phyloP scores from a whole-genome alignment of 805 yeast genomes.

The Millerozyma acaciae region DNA sequence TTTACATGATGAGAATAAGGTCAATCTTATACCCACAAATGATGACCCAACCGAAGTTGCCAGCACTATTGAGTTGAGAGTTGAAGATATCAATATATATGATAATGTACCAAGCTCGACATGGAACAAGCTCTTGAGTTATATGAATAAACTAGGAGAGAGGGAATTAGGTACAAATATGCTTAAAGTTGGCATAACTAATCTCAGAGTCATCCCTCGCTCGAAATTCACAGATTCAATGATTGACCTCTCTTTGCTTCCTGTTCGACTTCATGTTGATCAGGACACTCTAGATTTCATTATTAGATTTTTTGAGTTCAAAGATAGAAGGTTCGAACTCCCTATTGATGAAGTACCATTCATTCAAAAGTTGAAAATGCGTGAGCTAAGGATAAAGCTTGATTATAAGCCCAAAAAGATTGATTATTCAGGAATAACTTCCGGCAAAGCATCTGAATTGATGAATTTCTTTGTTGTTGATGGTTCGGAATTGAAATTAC shows the following conservation, averaged over 20 bases:
- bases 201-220: constrained; percentile 59
- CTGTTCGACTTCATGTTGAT: constrained; percentile 80
- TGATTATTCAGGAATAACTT: constrained; percentile 77
- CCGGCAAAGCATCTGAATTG: constrained; percentile 84
- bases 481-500: constrained; percentile 70
- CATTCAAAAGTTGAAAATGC: constrained; percentile 64
- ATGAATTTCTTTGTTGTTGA: constrained; percentile 87
- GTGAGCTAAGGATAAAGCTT: constrained; percentile 57
- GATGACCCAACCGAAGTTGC: constrained; percentile 50
- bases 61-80: constrained; percentile 44
- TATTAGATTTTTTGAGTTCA: constrained; percentile 75
- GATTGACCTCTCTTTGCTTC: constrained; percentile 54
- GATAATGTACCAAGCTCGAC: constrained; percentile 86
- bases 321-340: constrained; percentile 62
- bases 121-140: constrained; percentile 81
- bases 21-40: constrained; percentile 44
- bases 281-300: constrained; percentile 90
- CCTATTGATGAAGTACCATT: constrained; percentile 65
- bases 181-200: constrained; percentile 49
- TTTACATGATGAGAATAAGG: not conserved
- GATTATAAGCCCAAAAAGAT: constrained; percentile 92
- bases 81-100: constrained; percentile 55
- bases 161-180: constrained; percentile 67
- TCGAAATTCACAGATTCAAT: constrained; percentile 69
- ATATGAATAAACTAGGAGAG: constrained; percentile 65